Percentiles rank a stretch among this genome's conserved stretches.
phyloP scores from a whole-genome alignment of 139 green algal genomes.

The Chlorella sp. region DNA sequence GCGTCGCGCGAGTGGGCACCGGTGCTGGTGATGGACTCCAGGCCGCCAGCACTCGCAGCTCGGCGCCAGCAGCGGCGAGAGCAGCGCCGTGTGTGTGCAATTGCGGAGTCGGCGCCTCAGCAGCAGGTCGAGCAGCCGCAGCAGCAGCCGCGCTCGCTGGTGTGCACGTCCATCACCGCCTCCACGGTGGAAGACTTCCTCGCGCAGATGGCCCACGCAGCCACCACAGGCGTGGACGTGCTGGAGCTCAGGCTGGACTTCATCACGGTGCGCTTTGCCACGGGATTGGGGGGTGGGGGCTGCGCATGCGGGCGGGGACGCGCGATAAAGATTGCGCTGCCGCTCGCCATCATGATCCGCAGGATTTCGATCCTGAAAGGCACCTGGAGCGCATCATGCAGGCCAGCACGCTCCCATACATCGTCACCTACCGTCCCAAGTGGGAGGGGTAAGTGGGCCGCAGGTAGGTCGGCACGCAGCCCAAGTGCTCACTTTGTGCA shows the following conservation, averaged over 20 bases:
- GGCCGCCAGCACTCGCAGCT: no score
- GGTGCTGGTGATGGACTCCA: no score
- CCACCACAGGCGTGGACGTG: slow-evolving; percentile 58
- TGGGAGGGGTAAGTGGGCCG: slow-evolving; percentile 81
- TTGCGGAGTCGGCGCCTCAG: no score
- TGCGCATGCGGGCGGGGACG: no score
- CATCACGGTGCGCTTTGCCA: slow-evolving; percentile 45
- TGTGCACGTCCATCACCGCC: slow-evolving; percentile 52
- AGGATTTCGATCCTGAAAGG: slow-evolving; percentile 44
- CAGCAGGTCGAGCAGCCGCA: no score
- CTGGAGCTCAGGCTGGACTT: slow-evolving; percentile 89
- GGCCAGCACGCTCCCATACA: slow-evolving; percentile 56
- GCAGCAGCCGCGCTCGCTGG: background rate
- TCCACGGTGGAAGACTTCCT: slow-evolving; percentile 52
- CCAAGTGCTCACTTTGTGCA: no score
- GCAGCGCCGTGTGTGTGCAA: no score
- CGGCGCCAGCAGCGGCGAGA: no score
- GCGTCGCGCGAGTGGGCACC: no score
- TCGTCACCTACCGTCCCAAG: slow-evolving; percentile 77
- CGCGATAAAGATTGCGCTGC: no score
- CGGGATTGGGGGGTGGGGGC: no score
- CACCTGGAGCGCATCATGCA: slow-evolving; percentile 61
- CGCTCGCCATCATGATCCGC: no score
- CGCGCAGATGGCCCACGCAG: slow-evolving; percentile 58
- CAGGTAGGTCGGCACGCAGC: background rate